phyloP scores from a whole-genome alignment of 805 yeast species.

The Lipomyces mesembrius region DNA sequence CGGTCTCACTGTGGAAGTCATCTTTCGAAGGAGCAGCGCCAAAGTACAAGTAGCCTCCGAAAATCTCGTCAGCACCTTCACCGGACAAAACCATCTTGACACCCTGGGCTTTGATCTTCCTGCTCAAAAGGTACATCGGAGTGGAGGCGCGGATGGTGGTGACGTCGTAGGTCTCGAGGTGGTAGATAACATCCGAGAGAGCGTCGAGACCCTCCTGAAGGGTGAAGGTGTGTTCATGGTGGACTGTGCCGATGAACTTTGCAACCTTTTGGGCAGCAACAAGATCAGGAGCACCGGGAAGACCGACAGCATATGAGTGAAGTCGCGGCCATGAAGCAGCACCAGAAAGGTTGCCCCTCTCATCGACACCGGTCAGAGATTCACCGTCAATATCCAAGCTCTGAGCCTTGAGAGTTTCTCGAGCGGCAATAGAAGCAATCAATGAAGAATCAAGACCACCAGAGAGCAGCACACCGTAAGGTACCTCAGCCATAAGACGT shows the following conservation, averaged over 20 bases:
- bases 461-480: constrained; percentile 94
- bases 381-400: constrained; percentile 52
- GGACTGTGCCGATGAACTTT: constrained; percentile 91
- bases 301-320: constrained; percentile 96
- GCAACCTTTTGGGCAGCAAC: constrained; percentile 97
- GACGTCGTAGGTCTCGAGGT: constrained; percentile 96
- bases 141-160: constrained; percentile 99
- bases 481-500: constrained; percentile 99
- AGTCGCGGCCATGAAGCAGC: constrained; percentile 66
- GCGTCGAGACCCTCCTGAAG: constrained; percentile 97
- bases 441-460: constrained; percentile 98
- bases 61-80: constrained; percentile 98
- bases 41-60: constrained; percentile 97
- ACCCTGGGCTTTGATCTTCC: constrained; percentile 99
- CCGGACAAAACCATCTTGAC: constrained; percentile 99
- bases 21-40: constrained; percentile 92
- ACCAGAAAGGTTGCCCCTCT: constrained; percentile 76
- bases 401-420: constrained; percentile 83
- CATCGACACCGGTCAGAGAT: constrained; percentile 90
- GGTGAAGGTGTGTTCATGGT: constrained; percentile 97
- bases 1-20: constrained; percentile 96
- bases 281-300: constrained; percentile 97
- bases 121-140: constrained; percentile 93
- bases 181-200: constrained; percentile 89
- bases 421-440: constrained; percentile 95